Evolutionary conservation across 257 asterid genomes (phyloP).

Genomic region (Anisodus tanguticus): DNA sequence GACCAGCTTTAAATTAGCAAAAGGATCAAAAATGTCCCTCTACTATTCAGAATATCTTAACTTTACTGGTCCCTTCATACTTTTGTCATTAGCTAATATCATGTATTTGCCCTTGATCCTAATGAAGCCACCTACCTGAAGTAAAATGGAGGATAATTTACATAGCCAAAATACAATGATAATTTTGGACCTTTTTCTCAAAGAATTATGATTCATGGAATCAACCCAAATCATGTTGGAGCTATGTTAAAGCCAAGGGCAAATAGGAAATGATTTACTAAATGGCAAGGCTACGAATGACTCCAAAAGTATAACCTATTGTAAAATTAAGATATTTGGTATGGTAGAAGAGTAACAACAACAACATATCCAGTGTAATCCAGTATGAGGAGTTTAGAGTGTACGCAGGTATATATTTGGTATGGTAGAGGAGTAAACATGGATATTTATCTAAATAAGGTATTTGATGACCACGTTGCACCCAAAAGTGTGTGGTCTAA

Average conservation of each 20-base stretch:
- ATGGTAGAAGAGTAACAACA: too few species aligned
- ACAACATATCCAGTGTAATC: too few species aligned
- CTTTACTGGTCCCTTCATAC: not conserved
- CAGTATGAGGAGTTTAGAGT: too few species aligned
- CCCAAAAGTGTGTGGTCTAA: too few species aligned
- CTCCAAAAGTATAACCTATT: not conserved
- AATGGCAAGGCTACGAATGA: not conserved
- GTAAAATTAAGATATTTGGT: too few species aligned
- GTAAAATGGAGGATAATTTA: slow-evolving; percentile 9
- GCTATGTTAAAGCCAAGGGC: not conserved
- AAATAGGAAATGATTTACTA: not conserved
- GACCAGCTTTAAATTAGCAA: not conserved
- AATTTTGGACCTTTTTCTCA: not conserved
- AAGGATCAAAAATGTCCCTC: not conserved
- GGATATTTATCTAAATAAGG: too few species aligned
- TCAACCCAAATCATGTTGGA: not conserved
- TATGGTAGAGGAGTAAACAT: too few species aligned
- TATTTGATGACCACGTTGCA: too few species aligned
- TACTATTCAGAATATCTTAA: not conserved
- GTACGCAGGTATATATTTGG: too few species aligned
- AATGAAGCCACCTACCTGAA: not conserved
- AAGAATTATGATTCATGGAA: too few species aligned
- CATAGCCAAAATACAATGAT: not conserved
- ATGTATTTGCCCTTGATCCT: too few species aligned
- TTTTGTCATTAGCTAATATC: too few species aligned